Base-by-base conservation (phyloP, 75 land plant species). In the Pinus taeda region DNA sequence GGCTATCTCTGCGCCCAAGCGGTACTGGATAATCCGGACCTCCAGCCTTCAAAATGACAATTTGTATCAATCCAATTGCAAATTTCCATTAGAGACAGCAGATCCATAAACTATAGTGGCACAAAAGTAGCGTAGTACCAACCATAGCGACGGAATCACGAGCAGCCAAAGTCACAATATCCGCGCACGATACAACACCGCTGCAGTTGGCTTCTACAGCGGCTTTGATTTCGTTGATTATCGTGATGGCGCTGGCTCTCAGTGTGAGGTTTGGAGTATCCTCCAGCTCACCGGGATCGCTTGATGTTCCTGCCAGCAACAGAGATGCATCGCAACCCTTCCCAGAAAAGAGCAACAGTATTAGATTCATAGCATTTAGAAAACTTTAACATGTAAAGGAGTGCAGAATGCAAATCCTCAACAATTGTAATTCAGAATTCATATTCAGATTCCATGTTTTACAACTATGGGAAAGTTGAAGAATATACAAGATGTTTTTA, bases 261-360 rank as follows among this genome's bases (percentile, higher is more conserved):
- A 88, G 71, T 49, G 77, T 80, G 49, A 80, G 63, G 56, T 88
- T 88, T 3, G 90, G 90, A 1, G 67, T 64, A 8, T 87, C 84
- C 3, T 56, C 66, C 62, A 82, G 65, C 75, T 88, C 49, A 33
- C 33, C 33, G 33, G 33, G 33, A 33, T 33, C 33, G 45, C 84
- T 81, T 5, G 82, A 75, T 8, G 84, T 61, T 67, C 85, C 87
- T 59, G 80, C 83, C 4, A 88, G 77, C 78, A 88, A 18, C 45
- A 88, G 87, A 18, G 90, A 88, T 37, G 39, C 90, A 67, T 88
- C 90, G 60, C 90, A 88, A 33, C 33, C 33, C 33, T 33, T 33
- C 1, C 33, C 1, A 33, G 33, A 33, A 1, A 33, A 2, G 33
- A 33, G 33, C 33, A 33, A 33, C 0, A 33, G 33, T 33, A 2